Evolutionary conservation across 108 stramenopile species (phyloP), one percentile per base, ranked within the genome.

Genomic region (Cyclotella sp.): DNA sequence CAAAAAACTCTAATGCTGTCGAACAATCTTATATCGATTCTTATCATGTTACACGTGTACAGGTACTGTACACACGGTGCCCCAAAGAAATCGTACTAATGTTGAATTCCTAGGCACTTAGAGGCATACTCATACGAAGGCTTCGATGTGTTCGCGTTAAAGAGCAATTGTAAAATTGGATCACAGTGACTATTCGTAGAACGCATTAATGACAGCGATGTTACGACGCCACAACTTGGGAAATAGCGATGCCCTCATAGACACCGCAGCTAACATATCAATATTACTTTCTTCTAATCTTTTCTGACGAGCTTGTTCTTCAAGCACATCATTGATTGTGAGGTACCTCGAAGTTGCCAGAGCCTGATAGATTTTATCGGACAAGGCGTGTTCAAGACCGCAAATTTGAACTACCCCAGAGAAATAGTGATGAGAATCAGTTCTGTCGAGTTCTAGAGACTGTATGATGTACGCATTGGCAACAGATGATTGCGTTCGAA

Each of bases 221-320:
- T n/a, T 49, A 9, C n/a, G 47, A 49, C 47, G 47, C 47, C 47
- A 49, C 9, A 49, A 49, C n/a, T 49, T 49, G 3, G 47, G 47
- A 9, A 49, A 49, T 49, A 49, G 9, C n/a, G 47, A 49, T n/a
- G 47, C 9, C 9, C 15, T 49, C 47, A n/a, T 49, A 3, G 47
- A 49, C 15, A n/a, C 47, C 9, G 15, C 47, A 7, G 47, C 47
- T 49, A 49, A 16, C 47, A n/a, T 49, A 1, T 49, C 47, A 16
- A 16, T n/a, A 49, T 49, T n/a, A 49, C n/a, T 49, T 49, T 49
- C 47, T 3, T n/a, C 47, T n/a, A 9, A 3, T 49, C 18, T n/a
- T n/a, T n/a, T 49, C n/a, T 49, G 47, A 49, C 47, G 47, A n/a
- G 47, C 47, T 9, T 49, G 47, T n/a, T 49, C 47, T n/a, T 49